These are phyloP conservation scores for Chytriomyces sp. DNA, from an alignment of 192 early-diverging fungal species.

Conservation along the genomic window DNA sequence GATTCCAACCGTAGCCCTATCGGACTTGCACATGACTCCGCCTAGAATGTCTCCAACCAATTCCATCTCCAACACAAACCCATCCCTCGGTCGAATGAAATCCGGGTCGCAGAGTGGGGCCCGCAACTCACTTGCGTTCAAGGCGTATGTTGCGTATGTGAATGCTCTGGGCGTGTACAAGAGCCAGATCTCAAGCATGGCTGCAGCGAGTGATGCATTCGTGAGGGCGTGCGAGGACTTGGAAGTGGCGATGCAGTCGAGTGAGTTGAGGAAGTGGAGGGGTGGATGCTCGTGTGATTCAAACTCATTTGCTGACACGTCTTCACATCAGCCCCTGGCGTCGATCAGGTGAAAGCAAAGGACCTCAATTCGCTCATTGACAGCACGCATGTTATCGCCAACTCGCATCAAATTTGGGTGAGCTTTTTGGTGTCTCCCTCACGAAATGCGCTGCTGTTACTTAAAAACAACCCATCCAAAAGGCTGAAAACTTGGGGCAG, in stretches of 20 bases:
- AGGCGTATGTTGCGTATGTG: slow-evolving; percentile 54
- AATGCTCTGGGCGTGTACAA: slow-evolving; percentile 50
- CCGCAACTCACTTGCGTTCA: slow-evolving; percentile 45
- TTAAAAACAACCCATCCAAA: neutral
- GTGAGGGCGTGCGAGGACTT: slow-evolving; percentile 58
- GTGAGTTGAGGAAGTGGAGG: slow-evolving; percentile 26
- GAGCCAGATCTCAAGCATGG: slow-evolving; percentile 53
- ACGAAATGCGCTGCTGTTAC: neutral
- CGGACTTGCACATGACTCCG: neutral
- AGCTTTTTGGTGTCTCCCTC: slow-evolving; percentile 21
- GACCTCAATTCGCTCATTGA: slow-evolving; percentile 65
- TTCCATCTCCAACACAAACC: neutral
- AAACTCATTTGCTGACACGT: neutral
- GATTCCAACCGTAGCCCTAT: slow-evolving; percentile 6
- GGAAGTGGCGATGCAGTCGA: neutral
- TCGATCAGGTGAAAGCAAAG: slow-evolving; percentile 29
- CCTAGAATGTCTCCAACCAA: neutral
- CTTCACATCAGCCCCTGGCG: neutral
- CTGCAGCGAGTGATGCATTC: slow-evolving; percentile 56
- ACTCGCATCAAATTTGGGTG: slow-evolving; percentile 60
- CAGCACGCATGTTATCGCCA: slow-evolving; percentile 55
- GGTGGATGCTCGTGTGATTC: slow-evolving; percentile 28
- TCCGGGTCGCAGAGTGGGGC: neutral
- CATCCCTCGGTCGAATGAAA: neutral
- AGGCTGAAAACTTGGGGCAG: slow-evolving; percentile 50